Evolutionary conservation across 1,284 basidiomycete genomes (phyloP), one percentile per base, ranked within the genome.

Genomic region (Agaricales sp.): DNA sequence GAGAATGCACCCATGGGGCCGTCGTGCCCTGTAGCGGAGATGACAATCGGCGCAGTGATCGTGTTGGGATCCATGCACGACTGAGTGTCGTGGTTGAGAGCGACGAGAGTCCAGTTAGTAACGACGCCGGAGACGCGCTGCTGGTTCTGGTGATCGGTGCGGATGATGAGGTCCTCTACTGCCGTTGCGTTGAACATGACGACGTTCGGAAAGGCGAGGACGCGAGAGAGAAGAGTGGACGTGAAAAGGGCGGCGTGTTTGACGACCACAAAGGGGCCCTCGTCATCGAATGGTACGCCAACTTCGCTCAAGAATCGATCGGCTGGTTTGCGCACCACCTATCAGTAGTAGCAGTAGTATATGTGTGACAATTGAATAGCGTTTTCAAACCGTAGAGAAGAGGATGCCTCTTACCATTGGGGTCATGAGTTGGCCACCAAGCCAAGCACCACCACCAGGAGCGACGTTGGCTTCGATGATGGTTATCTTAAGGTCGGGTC

Each of bases 21-120:
- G 57, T 90, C 87, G 61, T 88, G 84, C 12, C 84, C 80, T 25
- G 81, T 84, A 16, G 80, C 79, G 38, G 75, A 77, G 46, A 85
- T 67, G 55, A 88, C 68, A n/a, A 91, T 70, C 0, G 87, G 87
- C 1, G 84, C 82, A 23, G 84, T 88, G 64, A 90, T 84, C 30
- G 85, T 87, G 66, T 86, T 84, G 24, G 87, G 87, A 63, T 91
- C 88, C 87, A 91, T 91, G 74, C 87, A 91, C 22, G 76, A 81
- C 65, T 90, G 83, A 51, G 81, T 83, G 59, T 85, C 83, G 62
- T 90, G 86, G 66, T 88, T 87, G 51, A 90, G 75, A 13, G 84
- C 77, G 50, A 90, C 87, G 48, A 89, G 75, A 21, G 85, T 89
- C 84, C 84, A 92, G 73, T 92, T 91, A 49, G 84, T 86, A 3